Conservation (phyloP, 352 stramenopile species). For the Globisporangium paroecandrum region DNA sequence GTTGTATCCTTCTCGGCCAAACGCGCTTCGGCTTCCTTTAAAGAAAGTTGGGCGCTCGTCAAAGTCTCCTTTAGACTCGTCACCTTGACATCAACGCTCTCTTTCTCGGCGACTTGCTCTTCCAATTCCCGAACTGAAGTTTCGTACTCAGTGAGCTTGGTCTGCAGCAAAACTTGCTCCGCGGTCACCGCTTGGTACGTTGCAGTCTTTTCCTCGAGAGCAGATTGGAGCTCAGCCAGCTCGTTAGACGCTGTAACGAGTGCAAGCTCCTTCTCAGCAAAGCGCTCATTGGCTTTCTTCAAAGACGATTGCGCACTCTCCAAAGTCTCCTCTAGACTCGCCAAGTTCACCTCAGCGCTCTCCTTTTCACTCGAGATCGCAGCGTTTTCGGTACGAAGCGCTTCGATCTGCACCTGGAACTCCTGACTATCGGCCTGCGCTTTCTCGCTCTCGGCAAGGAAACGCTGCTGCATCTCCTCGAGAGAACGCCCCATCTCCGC, state of each 20-base stretch:
- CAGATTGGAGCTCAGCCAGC: background rate
- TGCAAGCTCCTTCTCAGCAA: background rate
- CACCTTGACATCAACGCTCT: conserved; percentile 6
- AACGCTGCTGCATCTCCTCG: conserved; percentile 3
- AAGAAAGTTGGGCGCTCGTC: background rate
- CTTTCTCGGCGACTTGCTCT: conserved; percentile 11
- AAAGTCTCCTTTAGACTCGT: conserved; percentile 8
- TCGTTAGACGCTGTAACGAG: background rate
- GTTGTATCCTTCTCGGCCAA: conserved; percentile 8
- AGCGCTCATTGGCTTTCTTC: background rate
- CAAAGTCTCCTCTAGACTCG: background rate
- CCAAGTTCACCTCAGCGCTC: background rate
- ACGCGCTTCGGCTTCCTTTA: conserved; percentile 14
- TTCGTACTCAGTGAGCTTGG: background rate
- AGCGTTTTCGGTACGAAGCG: background rate
- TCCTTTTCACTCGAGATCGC: conserved; percentile 13
- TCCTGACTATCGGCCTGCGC: background rate
- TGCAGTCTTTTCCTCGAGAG: conserved; percentile 6
- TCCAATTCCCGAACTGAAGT: conserved; percentile 12
- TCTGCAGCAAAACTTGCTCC: background rate
- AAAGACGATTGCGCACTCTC: background rate
- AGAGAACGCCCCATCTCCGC: conserved; percentile 6
- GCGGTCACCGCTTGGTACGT: background rate
- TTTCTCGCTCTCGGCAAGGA: conserved; percentile 10
- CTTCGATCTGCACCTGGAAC: conserved; percentile 9